A percentile compares a stretch with the other conserved stretches of the same genome.
Evolutionary conservation across 371 early-diverging fungal species (phyloP).

Genomic region (Mortierella sp.): DNA sequence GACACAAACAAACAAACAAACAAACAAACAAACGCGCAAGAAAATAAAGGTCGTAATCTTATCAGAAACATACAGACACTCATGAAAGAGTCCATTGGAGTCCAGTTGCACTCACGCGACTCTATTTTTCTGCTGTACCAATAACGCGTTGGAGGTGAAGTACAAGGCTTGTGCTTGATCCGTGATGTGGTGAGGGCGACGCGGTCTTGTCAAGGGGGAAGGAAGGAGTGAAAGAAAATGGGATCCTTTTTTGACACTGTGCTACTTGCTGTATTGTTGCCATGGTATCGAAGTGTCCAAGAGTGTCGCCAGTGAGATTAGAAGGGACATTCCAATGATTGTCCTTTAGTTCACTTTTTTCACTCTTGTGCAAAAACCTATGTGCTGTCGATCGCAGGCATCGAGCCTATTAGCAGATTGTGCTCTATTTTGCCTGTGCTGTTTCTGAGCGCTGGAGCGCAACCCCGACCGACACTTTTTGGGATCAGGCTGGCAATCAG

Average conservation of each 20-base stretch:
- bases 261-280: neutral
- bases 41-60: neutral
- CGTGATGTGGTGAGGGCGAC: neutral
- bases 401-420: neutral
- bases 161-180: neutral
- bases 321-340: constrained; percentile 1
- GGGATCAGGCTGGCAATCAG: neutral
- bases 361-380: neutral
- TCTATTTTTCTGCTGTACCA: neutral
- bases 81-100: neutral
- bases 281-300: neutral
- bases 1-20: neutral
- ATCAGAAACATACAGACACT: neutral
- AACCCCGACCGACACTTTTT: neutral
- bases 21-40: neutral
- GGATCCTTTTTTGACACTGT: neutral
- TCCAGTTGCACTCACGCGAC: neutral
- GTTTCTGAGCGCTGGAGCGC: neutral
- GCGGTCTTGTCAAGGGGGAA: neutral
- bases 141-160: neutral
- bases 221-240: neutral
- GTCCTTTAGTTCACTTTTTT: neutral
- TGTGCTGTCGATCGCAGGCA: no score
- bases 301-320: neutral
- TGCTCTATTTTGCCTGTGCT: neutral